These are phyloP conservation scores for Silene conica DNA, from an alignment of 148 eudicot species.

Conservation along the genomic window DNA sequence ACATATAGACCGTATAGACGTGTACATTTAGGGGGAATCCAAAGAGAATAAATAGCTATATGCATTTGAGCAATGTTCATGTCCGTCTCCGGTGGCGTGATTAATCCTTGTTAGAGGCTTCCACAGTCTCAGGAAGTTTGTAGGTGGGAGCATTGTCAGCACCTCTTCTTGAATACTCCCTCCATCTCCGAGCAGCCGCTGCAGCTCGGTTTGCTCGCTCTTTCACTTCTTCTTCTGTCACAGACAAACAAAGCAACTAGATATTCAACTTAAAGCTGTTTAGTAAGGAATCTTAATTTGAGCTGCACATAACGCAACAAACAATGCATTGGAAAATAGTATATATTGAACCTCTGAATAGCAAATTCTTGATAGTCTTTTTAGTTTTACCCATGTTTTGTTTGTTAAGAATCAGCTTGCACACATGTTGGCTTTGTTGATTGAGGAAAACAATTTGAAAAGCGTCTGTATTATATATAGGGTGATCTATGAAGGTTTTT, in stretches of 20 bases:
- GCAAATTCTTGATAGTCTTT: neutral
- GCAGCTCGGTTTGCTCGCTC: constrained; percentile 84
- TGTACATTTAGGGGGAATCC: neutral
- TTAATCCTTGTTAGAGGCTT: constrained; percentile 53
- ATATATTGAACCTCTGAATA: neutral
- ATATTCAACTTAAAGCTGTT: neutral
- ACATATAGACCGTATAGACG: no score
- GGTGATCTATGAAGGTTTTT: no score
- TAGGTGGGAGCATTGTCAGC: constrained; percentile 68
- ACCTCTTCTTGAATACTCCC: constrained; percentile 87
- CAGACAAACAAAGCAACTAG: neutral
- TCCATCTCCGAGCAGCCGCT: constrained; percentile 94
- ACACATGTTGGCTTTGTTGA: neutral
- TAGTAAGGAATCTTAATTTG: neutral
- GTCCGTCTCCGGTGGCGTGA: neutral
- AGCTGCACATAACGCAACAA: neutral
- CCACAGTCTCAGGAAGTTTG: constrained; percentile 73
- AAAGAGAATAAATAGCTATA: neutral
- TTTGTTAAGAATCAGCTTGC: neutral
- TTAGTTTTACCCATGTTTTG: neutral
- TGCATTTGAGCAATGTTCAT: constrained; percentile 13
- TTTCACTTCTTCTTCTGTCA: constrained; percentile 76
- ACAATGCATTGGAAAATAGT: neutral
- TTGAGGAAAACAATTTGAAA: no score
- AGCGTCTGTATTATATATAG: no score